Percentiles rank a stretch among this genome's conserved stretches.
These are phyloP conservation scores for Grosmannia huntii DNA, from an alignment of 2,329 filamentous ascomycete species.

Conservation along the genomic window DNA sequence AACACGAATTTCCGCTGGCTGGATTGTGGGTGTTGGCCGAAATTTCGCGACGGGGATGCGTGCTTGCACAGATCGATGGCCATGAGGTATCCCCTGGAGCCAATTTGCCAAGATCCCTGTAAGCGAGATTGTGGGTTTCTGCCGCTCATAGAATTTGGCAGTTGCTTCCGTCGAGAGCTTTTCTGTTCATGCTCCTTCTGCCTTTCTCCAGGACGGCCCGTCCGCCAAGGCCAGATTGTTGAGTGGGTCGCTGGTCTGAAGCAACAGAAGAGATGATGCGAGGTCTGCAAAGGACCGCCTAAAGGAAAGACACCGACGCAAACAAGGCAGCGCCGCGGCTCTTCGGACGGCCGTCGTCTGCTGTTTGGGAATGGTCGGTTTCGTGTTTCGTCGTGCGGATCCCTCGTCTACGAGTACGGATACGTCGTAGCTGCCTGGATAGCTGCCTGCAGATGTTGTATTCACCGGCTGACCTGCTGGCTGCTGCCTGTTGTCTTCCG, in stretches of 20 bases:
- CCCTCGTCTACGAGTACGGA: background rate
- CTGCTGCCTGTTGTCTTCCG: background rate
- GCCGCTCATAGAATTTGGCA: background rate
- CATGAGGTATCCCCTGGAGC: background rate
- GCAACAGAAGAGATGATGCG: background rate
- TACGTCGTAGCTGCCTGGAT: background rate
- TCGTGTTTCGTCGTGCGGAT: background rate
- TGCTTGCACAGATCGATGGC: background rate
- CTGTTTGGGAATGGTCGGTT: background rate
- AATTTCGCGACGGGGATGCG: conserved; percentile 4
- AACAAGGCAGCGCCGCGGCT: background rate
- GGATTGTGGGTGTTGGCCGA: conserved; percentile 1
- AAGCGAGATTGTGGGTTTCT: background rate
- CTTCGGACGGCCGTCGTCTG: background rate
- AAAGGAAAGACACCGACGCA: background rate
- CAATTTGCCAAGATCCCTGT: background rate
- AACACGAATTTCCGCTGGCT: conserved; percentile 3
- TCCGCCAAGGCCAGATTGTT: background rate
- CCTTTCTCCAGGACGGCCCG: background rate
- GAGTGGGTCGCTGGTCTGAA: background rate
- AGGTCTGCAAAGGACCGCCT: background rate
- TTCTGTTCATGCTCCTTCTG: background rate
- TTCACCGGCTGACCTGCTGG: background rate
- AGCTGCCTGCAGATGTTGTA: background rate
- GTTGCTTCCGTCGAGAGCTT: background rate